Base-by-base conservation (phyloP, 257 asterid species). In the Verbena officinalis region DNA sequence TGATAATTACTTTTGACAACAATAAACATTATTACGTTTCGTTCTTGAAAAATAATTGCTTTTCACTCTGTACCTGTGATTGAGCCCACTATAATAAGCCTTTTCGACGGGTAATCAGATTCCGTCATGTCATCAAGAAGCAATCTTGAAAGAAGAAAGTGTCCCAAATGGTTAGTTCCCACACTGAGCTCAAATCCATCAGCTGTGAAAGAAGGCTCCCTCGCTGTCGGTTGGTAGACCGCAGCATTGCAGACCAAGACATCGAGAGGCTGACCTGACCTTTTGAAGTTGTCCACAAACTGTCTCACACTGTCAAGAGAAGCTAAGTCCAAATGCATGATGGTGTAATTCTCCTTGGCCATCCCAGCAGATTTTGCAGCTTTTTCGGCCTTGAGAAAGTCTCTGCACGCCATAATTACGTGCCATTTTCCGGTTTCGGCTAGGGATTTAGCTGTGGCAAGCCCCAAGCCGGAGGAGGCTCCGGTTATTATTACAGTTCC, bases 161-260 rank as follows among this genome's bases (percentile, higher is more conserved):
- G 98, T 4, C 97, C 97, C 10, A 92, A 76, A 62, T 92, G 98
- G 50, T 89, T 89, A 2, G 95, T 87, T 16, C 96, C 98, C 16
- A 89, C 98, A 54, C 98, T 89, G 5, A 93, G 87, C 74, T 89
- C 97, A 46, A 93, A 93, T 2, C 98, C 98, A 0, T 93, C 96
- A 7, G 91, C 98, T 0, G 94, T 87, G 65, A 62, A 90, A 0
- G 96, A 82, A 5, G 97, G 96, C 65, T 81, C 94, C 62, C 75
- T 80, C 1, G 98, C 96, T 1, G 96, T 90, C 9, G 98, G 98
- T 12, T 81, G 81, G 64, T 89, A 93, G 9, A 90, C 81, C 0
- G 98, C 96, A 0, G 98, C 97, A 62, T 93, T 90, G 77, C 97
- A 90, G 3, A 93, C 98, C 68, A 93, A 64, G 40, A 83, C 97